Percentiles rank a stretch among this genome's conserved stretches.
These are phyloP conservation scores for Zymoseptoria tritici DNA, from an alignment of 2,329 filamentous ascomycete species.

Conservation along the genomic window DNA sequence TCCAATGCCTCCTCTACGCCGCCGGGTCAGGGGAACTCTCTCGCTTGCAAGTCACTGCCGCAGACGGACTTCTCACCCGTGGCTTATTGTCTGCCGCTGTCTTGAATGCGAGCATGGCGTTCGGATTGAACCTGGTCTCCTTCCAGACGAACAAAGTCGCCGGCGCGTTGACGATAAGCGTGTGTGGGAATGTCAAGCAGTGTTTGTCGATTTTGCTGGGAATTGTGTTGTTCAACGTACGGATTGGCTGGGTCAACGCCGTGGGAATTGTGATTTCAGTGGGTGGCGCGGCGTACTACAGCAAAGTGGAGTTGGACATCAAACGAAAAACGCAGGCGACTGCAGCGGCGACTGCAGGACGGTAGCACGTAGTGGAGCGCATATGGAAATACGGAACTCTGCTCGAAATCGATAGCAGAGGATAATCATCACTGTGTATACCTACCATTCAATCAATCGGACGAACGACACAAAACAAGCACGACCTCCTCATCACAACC, in stretches of 20 bases:
- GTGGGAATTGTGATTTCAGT: slow-evolving; percentile 50
- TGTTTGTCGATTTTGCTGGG: slow-evolving; percentile 31
- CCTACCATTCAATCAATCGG: neutral
- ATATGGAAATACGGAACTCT: neutral
- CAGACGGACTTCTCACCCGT: slow-evolving; percentile 20
- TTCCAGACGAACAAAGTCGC: slow-evolving; percentile 35
- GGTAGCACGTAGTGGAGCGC: neutral
- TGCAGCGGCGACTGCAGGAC: neutral
- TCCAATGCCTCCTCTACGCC: slow-evolving; percentile 17
- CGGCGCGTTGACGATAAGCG: slow-evolving; percentile 31
- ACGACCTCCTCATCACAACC: too few relatives aligned
- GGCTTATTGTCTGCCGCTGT: slow-evolving; percentile 21
- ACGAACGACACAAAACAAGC: too few relatives aligned
- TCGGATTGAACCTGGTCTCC: slow-evolving; percentile 32
- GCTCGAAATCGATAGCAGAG: neutral
- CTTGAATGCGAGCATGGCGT: slow-evolving; percentile 29
- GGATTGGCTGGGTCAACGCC: slow-evolving; percentile 40
- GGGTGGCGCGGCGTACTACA: slow-evolving; percentile 51
- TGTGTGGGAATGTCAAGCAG: slow-evolving; percentile 34
- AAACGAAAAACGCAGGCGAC: slow-evolving; percentile 24
- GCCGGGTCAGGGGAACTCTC: slow-evolving; percentile 33
- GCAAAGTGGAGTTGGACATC: slow-evolving; percentile 49
- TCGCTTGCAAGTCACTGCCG: slow-evolving; percentile 13
- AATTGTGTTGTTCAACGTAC: slow-evolving; percentile 32
- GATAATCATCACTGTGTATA: neutral